Base-by-base conservation (phyloP, 2,329 filamentous ascomycete genomes). In the Trichoderma atroviride region DNA sequence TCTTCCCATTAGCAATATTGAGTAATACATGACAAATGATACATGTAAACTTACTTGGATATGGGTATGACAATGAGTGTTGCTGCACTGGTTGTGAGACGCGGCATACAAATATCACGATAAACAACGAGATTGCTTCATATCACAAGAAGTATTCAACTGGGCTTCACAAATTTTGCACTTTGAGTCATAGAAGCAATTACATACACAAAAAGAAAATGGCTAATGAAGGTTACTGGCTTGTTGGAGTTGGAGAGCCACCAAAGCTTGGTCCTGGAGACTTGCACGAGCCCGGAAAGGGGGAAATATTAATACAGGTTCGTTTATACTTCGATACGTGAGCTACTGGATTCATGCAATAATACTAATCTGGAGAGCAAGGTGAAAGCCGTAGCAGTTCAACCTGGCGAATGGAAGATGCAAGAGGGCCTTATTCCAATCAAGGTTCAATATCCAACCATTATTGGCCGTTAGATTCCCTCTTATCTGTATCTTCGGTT, bases 351-450 rank as follows among this genome's bases (percentile, higher is more conserved):
- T 3, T 10, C 19, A n/a, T 29, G 19, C 2, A 22, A 22, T 16
- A 6, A 31, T 22, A 31, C 19, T 68, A 11, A 53, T 31, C 7
- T 6, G 5, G 5, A 55, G 10, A 11, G 0, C 27, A 22, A 70
- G 69, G 64, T 63, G 4, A 57, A 68, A 47, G 69, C 64, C 1
- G 47, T 70, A 9, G 56, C 64, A 31, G 57, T 14, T 29, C 64
- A 70, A 16, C 69, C 69, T 27, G 64, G 55, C 19, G 63, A 70
- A 22, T 70, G 58, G 47, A 70, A 70, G 24, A 68, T 70, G 22
- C 63, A 70, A 56, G 69, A 68, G 24, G 69, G 69, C n/a, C 31
- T 68, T 9, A 53, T 70, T 29, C 69, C 64, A 7, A 53, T 68
- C 56, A 24, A 10, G 5, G n/a, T 68, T 3, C 52, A 16, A 10